Evolutionary conservation across 495 filamentous ascomycete genomes (phyloP).

Genomic region (Penicillium argentinense): DNA sequence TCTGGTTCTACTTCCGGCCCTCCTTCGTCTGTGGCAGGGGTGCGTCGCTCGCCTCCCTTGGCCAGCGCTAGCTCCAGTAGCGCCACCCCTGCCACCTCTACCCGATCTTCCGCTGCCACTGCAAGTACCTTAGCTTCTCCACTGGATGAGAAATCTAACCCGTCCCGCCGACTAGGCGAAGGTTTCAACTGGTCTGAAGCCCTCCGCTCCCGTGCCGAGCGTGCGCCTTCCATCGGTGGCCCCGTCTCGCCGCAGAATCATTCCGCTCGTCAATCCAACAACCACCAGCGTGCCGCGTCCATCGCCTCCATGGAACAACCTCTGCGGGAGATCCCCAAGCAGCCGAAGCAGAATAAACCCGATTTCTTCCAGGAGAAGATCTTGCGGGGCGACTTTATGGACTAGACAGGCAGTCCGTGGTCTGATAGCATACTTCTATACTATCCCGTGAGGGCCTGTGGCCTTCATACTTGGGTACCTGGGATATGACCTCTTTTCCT

Average conservation of each 20-base stretch:
- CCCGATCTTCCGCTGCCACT: slow-evolving; percentile 36
- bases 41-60: slow-evolving; percentile 25
- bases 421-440: no score
- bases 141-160: slow-evolving; percentile 48
- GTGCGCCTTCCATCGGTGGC: slow-evolving; percentile 62
- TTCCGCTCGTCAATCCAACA: slow-evolving; percentile 27
- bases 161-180: slow-evolving; percentile 68
- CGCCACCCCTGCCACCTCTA: slow-evolving; percentile 12
- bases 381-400: slow-evolving; percentile 97
- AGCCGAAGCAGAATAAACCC: slow-evolving; percentile 68
- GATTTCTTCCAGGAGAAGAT: slow-evolving; percentile 96
- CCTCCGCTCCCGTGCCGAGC: slow-evolving; percentile 84
- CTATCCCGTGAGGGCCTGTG: no score
- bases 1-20: slow-evolving; percentile 6
- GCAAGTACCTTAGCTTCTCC: slow-evolving; percentile 41
- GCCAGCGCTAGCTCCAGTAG: slow-evolving; percentile 5
- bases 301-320: slow-evolving; percentile 68
- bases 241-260: slow-evolving; percentile 37
- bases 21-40: slow-evolving; percentile 23
- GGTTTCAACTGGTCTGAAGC: slow-evolving; percentile 95
- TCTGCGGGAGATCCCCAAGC: slow-evolving; percentile 65
- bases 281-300: slow-evolving; percentile 58
- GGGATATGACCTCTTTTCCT: no score
- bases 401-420: slow-evolving; percentile 52
- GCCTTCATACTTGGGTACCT: no score